These are phyloP conservation scores for Bremia lactucae DNA, from an alignment of 352 stramenopile genomes.

Conservation along the genomic window DNA sequence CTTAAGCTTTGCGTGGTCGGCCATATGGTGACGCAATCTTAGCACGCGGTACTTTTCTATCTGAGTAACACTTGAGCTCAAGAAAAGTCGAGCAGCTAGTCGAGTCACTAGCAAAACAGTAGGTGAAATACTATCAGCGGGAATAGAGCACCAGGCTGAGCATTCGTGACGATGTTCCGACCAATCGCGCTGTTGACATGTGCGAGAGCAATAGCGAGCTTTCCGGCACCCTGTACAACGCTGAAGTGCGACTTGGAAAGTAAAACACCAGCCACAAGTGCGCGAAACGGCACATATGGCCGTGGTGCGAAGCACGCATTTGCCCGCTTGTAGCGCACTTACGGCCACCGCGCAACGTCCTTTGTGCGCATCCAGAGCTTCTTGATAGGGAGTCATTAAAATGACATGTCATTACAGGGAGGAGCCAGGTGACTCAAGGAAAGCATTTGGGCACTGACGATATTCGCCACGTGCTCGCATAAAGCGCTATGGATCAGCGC, in stretches of 20 bases:
- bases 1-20: conserved; percentile 31
- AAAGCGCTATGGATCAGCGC: too few species aligned
- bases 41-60: conserved; percentile 18
- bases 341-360: conserved; percentile 38
- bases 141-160: conserved; percentile 30
- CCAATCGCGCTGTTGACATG: conserved; percentile 62
- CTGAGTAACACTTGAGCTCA: conserved; percentile 4
- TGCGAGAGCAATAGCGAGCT: conserved; percentile 51
- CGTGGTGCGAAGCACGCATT: conserved; percentile 23
- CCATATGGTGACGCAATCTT: conserved; percentile 32
- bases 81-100: conserved; percentile 26
- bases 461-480: too few species aligned
- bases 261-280: conserved; percentile 48
- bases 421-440: too few species aligned
- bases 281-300: conserved; percentile 24
- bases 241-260: conserved; percentile 10
- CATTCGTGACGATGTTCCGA: conserved; percentile 39
- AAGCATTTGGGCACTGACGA: too few species aligned
- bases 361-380: conserved; percentile 23
- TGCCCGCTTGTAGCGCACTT: conserved; percentile 14
- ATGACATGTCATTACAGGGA: too few species aligned
- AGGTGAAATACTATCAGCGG: conserved; percentile 12
- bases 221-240: conserved; percentile 49
- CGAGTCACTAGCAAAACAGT: conserved; percentile 49
- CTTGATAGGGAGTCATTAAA: conserved; percentile 8